A percentile compares a stretch with the other conserved stretches of the same genome.
phyloP scores from a whole-genome alignment of 73 alveolate species.

The Tetrahymena malaccensis region DNA sequence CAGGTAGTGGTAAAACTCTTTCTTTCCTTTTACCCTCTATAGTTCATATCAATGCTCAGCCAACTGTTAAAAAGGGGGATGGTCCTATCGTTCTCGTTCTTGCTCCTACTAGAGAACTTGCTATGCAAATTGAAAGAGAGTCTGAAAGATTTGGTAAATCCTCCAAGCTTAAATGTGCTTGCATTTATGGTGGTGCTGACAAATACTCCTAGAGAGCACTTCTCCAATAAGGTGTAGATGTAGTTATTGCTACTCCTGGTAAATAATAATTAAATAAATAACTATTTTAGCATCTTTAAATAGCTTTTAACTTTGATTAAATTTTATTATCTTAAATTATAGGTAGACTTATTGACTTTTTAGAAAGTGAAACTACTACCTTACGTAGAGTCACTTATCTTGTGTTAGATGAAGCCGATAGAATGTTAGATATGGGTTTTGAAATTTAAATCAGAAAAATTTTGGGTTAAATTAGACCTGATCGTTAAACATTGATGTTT shows the following conservation, averaged over 20 bases:
- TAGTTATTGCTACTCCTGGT: slow-evolving; percentile 97
- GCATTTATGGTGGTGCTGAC: slow-evolving; percentile 93
- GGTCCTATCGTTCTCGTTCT: slow-evolving; percentile 93
- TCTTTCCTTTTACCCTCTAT: slow-evolving; percentile 88
- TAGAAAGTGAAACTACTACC: slow-evolving; percentile 76
- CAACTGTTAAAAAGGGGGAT: slow-evolving; percentile 69
- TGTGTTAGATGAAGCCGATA: slow-evolving; percentile 95
- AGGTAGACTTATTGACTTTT: slow-evolving; percentile 92
- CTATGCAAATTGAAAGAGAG: slow-evolving; percentile 57
- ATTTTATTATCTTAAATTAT: slow-evolving; percentile 67
- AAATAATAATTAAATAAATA: slow-evolving; percentile 4
- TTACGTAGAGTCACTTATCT: slow-evolving; percentile 76
- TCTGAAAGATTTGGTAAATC: slow-evolving; percentile 39
- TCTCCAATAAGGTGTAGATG: slow-evolving; percentile 79
- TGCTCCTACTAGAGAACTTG: slow-evolving; percentile 96
- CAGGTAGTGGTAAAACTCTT: slow-evolving; percentile 95
- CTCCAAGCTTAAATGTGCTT: slow-evolving; percentile 54
- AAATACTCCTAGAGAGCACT: slow-evolving; percentile 51
- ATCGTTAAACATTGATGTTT: slow-evolving; percentile 74
- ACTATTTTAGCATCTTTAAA: slow-evolving; percentile 76
- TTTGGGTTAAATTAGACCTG: slow-evolving; percentile 49
- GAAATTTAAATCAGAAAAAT: slow-evolving; percentile 59
- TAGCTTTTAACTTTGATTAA: slow-evolving; percentile 76
- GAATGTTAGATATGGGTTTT: slow-evolving; percentile 95
- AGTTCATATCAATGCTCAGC: slow-evolving; percentile 76